Evolutionary conservation across 1,284 basidiomycete genomes (phyloP), one percentile per base, ranked within the genome.

Genomic region (Marasmius oreades): DNA sequence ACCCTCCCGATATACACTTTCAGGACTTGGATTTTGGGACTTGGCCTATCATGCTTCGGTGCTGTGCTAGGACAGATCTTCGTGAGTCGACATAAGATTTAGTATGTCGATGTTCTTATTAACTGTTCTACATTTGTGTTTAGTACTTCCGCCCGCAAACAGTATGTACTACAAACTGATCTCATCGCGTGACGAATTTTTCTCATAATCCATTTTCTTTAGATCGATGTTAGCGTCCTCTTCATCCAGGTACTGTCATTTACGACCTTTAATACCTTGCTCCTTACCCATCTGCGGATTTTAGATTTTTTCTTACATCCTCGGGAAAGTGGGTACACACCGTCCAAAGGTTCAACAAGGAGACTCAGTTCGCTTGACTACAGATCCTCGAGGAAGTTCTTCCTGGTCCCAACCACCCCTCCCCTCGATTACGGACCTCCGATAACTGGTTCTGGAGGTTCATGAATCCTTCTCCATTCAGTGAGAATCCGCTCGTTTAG

Each of bases 1-100:
- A 70, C 72, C 0, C 70, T 84, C 23, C 81, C 78, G 10, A 71
- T 76, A 12, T 76, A 69, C 59, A 77, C 74, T 0, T 74, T 77
- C 59, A 63, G 76, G 6, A 73, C 76, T 70, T 76, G 72, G 70
- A 75, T 76, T 56, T 60, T 76, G 5, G 82, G 64, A 68, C 70
- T 73, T 67, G 82, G 81, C 4, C 72, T 84, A 2, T 73, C 79
- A 3, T 79, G 79, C 61, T 82, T 84, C 66, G 80, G 77, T 16
- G 74, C 81, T 33, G 80, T 84, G 7, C 72, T 85, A 11, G 81
- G 80, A 18, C 79, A 82, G 63, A 80, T 83, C 55, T 82, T 83
- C 65, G 79, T 80, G 64, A 36, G 77, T 69, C 33, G 14, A 33
- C 31, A 39, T 18, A 12, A 18, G 46, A n/a, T 24, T 26, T 33